A percentile compares a stretch with the other conserved stretches of the same genome.
phyloP scores from a whole-genome alignment of 306 rosid genomes.

The Corylus avellana region DNA sequence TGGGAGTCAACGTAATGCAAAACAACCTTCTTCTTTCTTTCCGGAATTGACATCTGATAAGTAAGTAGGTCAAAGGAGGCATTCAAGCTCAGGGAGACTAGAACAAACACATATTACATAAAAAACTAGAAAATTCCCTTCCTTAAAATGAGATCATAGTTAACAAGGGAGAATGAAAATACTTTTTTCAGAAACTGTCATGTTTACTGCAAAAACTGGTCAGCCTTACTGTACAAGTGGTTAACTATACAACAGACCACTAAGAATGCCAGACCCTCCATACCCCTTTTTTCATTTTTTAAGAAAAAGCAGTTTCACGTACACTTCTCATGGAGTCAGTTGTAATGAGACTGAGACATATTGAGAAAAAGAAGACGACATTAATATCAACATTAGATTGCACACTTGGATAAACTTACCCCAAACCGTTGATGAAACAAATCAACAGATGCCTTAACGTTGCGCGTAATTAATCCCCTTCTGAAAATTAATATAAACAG shows the following conservation, averaged over 20 bases:
- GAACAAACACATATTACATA: neutral
- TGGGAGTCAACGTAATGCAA: neutral
- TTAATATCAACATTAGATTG: neutral
- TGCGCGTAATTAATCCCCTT: slow-evolving; percentile 92
- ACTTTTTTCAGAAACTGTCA: neutral
- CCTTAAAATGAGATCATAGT: neutral
- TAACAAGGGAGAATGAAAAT: neutral
- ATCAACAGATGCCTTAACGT: slow-evolving; percentile 69
- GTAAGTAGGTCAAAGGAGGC: neutral
- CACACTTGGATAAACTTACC: slow-evolving; percentile 47
- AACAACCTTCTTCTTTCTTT: too few relatives aligned
- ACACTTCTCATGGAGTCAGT: neutral
- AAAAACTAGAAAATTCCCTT: neutral
- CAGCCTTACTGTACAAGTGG: neutral
- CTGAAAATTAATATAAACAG: slow-evolving; percentile 37
- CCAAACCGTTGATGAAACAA: slow-evolving; percentile 79
- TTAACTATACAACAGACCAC: neutral
- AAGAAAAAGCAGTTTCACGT: neutral
- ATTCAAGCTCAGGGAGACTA: neutral
- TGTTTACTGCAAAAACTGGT: neutral
- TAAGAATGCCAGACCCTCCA: neutral
- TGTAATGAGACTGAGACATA: neutral
- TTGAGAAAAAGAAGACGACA: neutral
- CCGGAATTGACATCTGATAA: too few relatives aligned
- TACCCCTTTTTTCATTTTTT: neutral